A percentile compares a stretch with the other conserved stretches of the same genome.
These are phyloP conservation scores for Alternaria panax DNA, from an alignment of 2,329 filamentous ascomycete genomes.

Conservation along the genomic window DNA sequence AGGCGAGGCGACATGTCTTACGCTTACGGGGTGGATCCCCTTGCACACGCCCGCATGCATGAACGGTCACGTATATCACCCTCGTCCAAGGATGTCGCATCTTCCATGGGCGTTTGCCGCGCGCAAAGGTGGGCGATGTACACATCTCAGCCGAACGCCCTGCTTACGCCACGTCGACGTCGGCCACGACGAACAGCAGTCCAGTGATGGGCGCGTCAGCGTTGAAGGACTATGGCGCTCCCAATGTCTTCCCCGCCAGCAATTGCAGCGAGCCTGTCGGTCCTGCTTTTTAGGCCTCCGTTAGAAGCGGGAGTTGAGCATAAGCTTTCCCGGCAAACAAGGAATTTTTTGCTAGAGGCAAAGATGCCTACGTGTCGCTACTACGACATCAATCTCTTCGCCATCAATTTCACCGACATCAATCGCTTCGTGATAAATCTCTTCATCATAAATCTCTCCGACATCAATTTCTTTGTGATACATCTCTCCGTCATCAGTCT, in stretches of 20 bases:
- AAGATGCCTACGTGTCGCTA: no score
- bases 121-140: neutral
- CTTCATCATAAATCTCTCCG: no score
- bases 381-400: no score
- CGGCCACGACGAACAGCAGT: neutral
- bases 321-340: no score
- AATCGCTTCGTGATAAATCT: no score
- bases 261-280: neutral
- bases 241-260: neutral
- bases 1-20: neutral
- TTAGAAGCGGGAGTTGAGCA: neutral
- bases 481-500: no score
- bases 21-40: neutral
- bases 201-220: neutral
- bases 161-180: constrained; percentile 1
- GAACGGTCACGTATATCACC: neutral
- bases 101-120: neutral
- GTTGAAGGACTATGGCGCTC: neutral
- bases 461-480: no score
- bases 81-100: neutral
- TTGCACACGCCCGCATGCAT: constrained; percentile 1
- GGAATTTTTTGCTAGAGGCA: no score
- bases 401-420: no score
- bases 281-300: neutral
- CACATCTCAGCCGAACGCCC: neutral